Percentiles rank a stretch among this genome's conserved stretches.
These are phyloP conservation scores for Chamaenerion angustifolium DNA, from an alignment of 345 rosid species.

Conservation along the genomic window DNA sequence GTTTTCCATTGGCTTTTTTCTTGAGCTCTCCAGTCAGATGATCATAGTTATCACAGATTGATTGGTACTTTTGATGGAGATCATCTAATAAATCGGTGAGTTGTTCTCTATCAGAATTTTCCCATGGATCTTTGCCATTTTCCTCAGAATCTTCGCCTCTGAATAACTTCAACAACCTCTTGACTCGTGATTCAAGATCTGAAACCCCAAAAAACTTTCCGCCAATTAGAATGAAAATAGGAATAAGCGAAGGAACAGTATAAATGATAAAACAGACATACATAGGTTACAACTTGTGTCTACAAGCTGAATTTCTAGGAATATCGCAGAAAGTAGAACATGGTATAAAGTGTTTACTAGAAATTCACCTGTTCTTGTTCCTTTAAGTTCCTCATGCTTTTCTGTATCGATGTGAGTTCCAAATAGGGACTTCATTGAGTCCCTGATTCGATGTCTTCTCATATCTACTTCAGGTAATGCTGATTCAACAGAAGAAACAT, in stretches of 20 bases:
- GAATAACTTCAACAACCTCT: slow-evolving; percentile 55
- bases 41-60: slow-evolving; percentile 55
- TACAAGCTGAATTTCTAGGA: background rate
- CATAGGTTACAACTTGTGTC: background rate
- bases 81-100: slow-evolving; percentile 56
- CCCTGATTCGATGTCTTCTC: slow-evolving; percentile 40
- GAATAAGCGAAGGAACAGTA: background rate
- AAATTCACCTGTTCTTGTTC: slow-evolving; percentile 48
- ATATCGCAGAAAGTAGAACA: background rate
- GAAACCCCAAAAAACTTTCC: slow-evolving; percentile 11
- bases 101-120: slow-evolving; percentile 33
- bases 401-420: slow-evolving; percentile 66
- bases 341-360: background rate
- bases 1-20: slow-evolving; percentile 39
- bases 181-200: slow-evolving; percentile 68
- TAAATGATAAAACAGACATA: background rate
- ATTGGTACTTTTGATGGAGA: slow-evolving; percentile 53
- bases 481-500: background rate
- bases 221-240: background rate
- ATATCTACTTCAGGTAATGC: slow-evolving; percentile 24
- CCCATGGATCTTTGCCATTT: slow-evolving; percentile 21
- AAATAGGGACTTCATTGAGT: slow-evolving; percentile 60
- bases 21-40: slow-evolving; percentile 61
- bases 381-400: slow-evolving; percentile 54
- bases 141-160: slow-evolving; percentile 44